Base-by-base conservation (phyloP, 805 yeast species). In the Zygoascus ofunaensis region DNA sequence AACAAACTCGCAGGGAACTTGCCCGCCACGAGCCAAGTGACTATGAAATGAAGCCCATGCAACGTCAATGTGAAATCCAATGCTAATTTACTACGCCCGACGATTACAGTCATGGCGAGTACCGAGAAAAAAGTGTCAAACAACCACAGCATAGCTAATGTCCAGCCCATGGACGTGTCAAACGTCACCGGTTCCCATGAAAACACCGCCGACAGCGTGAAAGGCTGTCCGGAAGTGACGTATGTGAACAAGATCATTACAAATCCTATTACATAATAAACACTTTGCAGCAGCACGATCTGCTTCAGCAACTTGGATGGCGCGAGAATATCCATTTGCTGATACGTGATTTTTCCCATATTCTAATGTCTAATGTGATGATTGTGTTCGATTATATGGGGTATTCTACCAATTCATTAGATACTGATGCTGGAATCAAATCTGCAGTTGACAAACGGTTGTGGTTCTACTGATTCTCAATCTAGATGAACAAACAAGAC, bases 1-100 rank as follows among this genome's bases (percentile, higher is more conserved):
- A 80, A 68, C 4, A 82, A 50, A 28, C 79, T 76, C 14, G 66
- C 65, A 0, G 98, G 98, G 50, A 90, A 73, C 24, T 72, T 69
- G 0, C 77, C 73, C 1, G 85, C 71, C 50, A 77, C 78, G 1
- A 76, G 48, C 77, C 85, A 79, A 0, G 79, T 85, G 2, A 86
- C 78, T 2, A 79, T 42, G 20, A 90, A 62, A 63, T 90, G 82
- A 41, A 92, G 73, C 19, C 82, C 77, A 62, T 92, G 96, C 14
- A 90, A 77, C 0, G 98, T 92, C n/a, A 90, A 58, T 8, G 95
- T 96, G 66, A 92, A 90, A 64, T 90, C 98, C 83, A 95, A 83
- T 0, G 97, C 97, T 41, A 90, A 67, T 61, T 90, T 92, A 35
- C 95, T 83, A 46, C 97, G 70, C 0, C 97, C 96, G 10, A 90